Evolutionary conservation across 2,329 filamentous ascomycete genomes (phyloP).

Genomic region (Aspergillus sp.): DNA sequence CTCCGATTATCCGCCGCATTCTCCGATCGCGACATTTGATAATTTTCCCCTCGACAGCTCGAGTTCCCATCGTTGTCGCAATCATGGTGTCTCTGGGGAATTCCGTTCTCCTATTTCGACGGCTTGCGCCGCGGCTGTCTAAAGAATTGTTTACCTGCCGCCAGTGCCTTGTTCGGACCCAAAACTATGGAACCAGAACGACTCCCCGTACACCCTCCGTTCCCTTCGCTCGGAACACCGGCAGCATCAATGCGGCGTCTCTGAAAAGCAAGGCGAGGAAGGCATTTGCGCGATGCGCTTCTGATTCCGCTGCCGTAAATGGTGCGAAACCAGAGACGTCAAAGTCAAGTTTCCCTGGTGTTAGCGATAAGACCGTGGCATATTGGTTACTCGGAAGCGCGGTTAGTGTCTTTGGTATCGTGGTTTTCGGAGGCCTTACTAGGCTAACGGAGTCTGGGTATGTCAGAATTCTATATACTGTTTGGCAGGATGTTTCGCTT

Average conservation of each 20-base stretch:
- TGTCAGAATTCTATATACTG: neutral
- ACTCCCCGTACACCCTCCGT: constrained; percentile 32
- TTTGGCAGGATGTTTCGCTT: neutral
- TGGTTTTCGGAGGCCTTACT: constrained; percentile 91
- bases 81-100: constrained; percentile 36
- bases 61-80: constrained; percentile 8
- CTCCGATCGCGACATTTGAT: constrained; percentile 2
- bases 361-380: constrained; percentile 73
- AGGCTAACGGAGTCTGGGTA: constrained; percentile 94
- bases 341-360: constrained; percentile 54
- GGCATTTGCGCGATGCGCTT: constrained; percentile 27
- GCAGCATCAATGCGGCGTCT: constrained; percentile 25
- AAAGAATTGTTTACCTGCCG: constrained; percentile 43
- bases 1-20: constrained; percentile 13
- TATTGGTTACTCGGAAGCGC: constrained; percentile 94
- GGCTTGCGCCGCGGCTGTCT: constrained; percentile 36
- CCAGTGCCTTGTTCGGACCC: constrained; percentile 38
- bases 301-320: constrained; percentile 20
- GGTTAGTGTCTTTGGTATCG: constrained; percentile 92
- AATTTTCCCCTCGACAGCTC: neutral
- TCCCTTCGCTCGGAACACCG: constrained; percentile 26
- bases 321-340: constrained; percentile 23
- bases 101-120: constrained; percentile 33
- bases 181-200: constrained; percentile 29
- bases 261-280: constrained; percentile 26